Evolutionary conservation across 257 asterid species (phyloP), one percentile per base, ranked within the genome.

Genomic region (Ocimum tenuiflorum): DNA sequence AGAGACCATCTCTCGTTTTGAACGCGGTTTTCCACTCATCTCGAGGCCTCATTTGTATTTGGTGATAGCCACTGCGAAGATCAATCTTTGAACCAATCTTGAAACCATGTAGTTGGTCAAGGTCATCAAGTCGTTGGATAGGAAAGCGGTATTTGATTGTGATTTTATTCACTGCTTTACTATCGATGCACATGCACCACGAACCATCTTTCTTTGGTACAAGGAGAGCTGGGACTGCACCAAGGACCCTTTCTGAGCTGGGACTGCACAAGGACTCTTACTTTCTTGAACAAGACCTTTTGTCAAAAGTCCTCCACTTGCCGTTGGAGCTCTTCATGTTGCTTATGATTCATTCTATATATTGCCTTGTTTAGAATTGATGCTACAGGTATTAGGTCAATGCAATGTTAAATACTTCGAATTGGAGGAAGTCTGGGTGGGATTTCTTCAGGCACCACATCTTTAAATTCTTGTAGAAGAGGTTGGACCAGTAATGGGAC

Each of bases 11-110:
- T 10, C 60, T 51, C 17, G 64, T 42, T 9, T 71, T 71, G 33
- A 53, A 71, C 0, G 75, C 20, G 3, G 47, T 20, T 45, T 70
- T 70, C 63, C 68, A 70, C 4, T 50, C 75, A 60, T 70, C 69
- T n/a, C 55, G 24, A 0, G 11, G 62, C 4, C 31, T 48, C 49
- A 60, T 50, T 0, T 19, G 48, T 11, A 70, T 60, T 50, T 70
- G 69, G 14, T 47, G 53, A 8, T 59, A 69, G 11, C 60, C 60
- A 20, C 42, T 46, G 9, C 49, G 17, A 1, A 56, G 33, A 38
- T 58, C 55, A 18, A 69, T 69, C 14, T 69, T 60, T 8, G 23
- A 33, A 29, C 35, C 35, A 29, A 29, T 29, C 0, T 29, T 3
- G 35, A 29, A 29, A 29, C 35, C 69, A 60, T 38, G 54, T 7